These are phyloP conservation scores for Alternaria angustiovoidea DNA, from an alignment of 2,329 filamentous ascomycete genomes.

Conservation along the genomic window DNA sequence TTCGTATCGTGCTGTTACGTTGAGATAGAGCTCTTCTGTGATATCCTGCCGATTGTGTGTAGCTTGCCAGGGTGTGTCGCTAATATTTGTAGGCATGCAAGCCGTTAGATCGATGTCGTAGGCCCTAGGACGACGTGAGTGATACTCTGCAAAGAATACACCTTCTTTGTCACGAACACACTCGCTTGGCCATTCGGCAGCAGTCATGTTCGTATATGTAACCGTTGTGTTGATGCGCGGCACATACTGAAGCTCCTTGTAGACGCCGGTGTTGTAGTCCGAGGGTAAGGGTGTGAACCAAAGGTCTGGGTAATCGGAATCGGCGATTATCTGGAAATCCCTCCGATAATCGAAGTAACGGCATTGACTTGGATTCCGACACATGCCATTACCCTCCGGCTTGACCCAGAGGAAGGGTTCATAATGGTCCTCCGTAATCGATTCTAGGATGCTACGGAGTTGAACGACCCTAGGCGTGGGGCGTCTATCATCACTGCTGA, in stretches of 20 bases:
- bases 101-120: neutral
- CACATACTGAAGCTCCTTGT: neutral
- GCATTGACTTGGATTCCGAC: neutral
- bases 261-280: neutral
- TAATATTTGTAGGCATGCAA: constrained; percentile 1
- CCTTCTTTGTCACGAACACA: neutral
- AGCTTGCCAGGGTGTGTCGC: constrained; percentile 1
- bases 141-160: neutral
- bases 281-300: constrained; percentile 1
- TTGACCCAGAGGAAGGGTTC: constrained; percentile 1
- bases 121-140: neutral
- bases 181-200: neutral
- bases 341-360: neutral
- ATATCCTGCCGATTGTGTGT: constrained; percentile 2
- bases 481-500: neutral
- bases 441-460: constrained; percentile 4
- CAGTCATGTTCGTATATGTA: neutral
- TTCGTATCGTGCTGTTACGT: neutral
- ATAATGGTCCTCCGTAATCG: neutral
- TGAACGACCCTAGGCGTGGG: neutral
- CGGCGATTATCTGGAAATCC: neutral
- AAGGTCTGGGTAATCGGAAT: neutral
- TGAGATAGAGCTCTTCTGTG: neutral
- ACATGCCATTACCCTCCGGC: neutral
- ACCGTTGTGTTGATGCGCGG: constrained; percentile 5